Evolutionary conservation across 2,329 filamentous ascomycete genomes (phyloP).

Genomic region (Cytospora leucostoma): DNA sequence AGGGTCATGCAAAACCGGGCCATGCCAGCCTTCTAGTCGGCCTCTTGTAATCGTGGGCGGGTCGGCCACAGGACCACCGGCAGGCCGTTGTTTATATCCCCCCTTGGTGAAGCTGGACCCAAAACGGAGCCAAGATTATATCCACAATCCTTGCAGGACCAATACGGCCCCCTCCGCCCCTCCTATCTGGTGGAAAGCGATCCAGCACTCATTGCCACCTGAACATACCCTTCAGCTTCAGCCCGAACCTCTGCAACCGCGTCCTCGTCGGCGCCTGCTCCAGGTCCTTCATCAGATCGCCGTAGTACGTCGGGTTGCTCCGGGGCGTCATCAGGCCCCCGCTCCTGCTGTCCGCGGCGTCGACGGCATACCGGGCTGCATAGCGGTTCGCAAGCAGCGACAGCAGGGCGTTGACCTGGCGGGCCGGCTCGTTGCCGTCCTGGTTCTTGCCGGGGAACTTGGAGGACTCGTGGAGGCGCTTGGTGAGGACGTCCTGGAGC

Average conservation of each 20-base stretch:
- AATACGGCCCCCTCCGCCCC: not conserved
- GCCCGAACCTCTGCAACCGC: slow-evolving; percentile 53
- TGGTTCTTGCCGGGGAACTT: slow-evolving; percentile 30
- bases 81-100: not conserved
- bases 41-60: not conserved
- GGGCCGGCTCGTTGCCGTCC: slow-evolving; percentile 42
- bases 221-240: slow-evolving; percentile 61
- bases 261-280: slow-evolving; percentile 62
- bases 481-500: slow-evolving; percentile 57
- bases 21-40: not conserved
- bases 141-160: not conserved
- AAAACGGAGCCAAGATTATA: not conserved
- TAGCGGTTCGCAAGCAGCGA: slow-evolving; percentile 62
- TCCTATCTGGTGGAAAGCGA: not conserved
- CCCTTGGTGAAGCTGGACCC: not conserved
- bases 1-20: not conserved
- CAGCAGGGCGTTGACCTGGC: slow-evolving; percentile 61
- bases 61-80: not conserved
- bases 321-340: slow-evolving; percentile 56
- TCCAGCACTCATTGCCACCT: slow-evolving; percentile 50
- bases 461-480: slow-evolving; percentile 43
- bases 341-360: slow-evolving; percentile 38
- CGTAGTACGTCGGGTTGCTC: slow-evolving; percentile 66
- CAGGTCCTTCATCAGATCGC: slow-evolving; percentile 61
- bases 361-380: slow-evolving; percentile 48